phyloP scores from a whole-genome alignment of 768 basidiomycete species.

The Auriscalpium vulgare region DNA sequence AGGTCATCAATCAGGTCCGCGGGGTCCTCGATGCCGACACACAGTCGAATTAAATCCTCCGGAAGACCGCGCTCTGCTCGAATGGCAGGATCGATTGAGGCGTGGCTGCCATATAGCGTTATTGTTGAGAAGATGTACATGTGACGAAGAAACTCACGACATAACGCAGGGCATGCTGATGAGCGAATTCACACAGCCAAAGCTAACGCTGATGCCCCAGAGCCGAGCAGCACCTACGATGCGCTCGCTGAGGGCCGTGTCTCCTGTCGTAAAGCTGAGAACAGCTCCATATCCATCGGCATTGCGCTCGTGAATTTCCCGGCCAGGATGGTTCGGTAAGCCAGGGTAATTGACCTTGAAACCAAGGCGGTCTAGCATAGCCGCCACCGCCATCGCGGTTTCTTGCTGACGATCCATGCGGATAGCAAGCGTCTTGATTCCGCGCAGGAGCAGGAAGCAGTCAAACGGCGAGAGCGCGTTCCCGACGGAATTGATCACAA shows the following conservation, averaged over 20 bases:
- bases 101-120: constrained; percentile 52
- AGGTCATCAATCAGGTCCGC: constrained; percentile 92
- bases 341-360: constrained; percentile 94
- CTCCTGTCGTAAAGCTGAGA: constrained; percentile 88
- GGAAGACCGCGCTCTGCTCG: constrained; percentile 94
- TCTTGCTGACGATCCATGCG: constrained; percentile 93
- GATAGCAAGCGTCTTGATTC: constrained; percentile 91
- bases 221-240: constrained; percentile 89
- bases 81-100: constrained; percentile 93
- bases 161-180: constrained; percentile 99
- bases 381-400: constrained; percentile 75
- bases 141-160: constrained; percentile 64
- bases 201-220: constrained; percentile 98
- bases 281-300: constrained; percentile 92
- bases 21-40: constrained; percentile 96
- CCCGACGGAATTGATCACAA: constrained; percentile 88
- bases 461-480: constrained; percentile 95
- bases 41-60: constrained; percentile 96
- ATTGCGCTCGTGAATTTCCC: constrained; percentile 84
- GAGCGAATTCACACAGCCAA: constrained; percentile 95
- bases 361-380: constrained; percentile 76
- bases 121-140: constrained; percentile 3
- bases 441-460: constrained; percentile 91
- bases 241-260: constrained; percentile 82
- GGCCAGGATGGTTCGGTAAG: constrained; percentile 69